Percentiles rank a stretch among this genome's conserved stretches.
Evolutionary conservation across 352 stramenopile species (phyloP).

Genomic region (Vaucheria bursata): DNA sequence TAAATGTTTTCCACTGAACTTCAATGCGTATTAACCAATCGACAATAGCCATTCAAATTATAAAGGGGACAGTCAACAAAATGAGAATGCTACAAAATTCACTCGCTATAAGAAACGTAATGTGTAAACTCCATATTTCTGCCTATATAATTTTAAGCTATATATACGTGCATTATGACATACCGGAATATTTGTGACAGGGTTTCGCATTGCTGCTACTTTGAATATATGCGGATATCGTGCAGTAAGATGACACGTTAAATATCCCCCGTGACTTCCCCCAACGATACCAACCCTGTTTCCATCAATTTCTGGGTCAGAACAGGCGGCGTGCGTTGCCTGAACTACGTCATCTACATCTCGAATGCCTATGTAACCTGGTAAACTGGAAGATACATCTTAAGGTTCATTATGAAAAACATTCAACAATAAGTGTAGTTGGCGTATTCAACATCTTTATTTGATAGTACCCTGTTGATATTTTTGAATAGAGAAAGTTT

Average conservation of each 20-base stretch:
- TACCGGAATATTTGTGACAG: constrained; percentile 19
- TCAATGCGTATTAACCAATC: too few species aligned
- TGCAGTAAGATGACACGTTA: constrained; percentile 77
- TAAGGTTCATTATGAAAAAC: too few species aligned
- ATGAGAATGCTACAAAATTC: not conserved
- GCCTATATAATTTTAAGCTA: too few species aligned
- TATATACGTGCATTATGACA: too few species aligned
- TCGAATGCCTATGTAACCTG: constrained; percentile 73
- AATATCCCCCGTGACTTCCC: constrained; percentile 86
- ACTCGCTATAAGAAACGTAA: too few species aligned
- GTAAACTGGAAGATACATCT: constrained; percentile 5
- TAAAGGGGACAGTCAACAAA: constrained; percentile 61
- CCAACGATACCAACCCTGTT: constrained; percentile 77
- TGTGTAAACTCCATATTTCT: too few species aligned
- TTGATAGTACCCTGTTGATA: too few species aligned
- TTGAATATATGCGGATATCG: constrained; percentile 88
- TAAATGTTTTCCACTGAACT: too few species aligned
- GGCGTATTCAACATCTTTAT: too few species aligned
- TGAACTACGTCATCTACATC: constrained; percentile 85
- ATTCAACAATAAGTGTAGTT: too few species aligned
- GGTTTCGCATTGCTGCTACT: constrained; percentile 63
- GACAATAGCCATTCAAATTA: too few species aligned
- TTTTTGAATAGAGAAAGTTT: too few species aligned
- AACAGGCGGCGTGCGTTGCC: constrained; percentile 62
- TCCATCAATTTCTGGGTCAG: constrained; percentile 62